Base-by-base conservation (phyloP, 2,329 filamentous ascomycete genomes). In the Aspergillus intermedius region DNA sequence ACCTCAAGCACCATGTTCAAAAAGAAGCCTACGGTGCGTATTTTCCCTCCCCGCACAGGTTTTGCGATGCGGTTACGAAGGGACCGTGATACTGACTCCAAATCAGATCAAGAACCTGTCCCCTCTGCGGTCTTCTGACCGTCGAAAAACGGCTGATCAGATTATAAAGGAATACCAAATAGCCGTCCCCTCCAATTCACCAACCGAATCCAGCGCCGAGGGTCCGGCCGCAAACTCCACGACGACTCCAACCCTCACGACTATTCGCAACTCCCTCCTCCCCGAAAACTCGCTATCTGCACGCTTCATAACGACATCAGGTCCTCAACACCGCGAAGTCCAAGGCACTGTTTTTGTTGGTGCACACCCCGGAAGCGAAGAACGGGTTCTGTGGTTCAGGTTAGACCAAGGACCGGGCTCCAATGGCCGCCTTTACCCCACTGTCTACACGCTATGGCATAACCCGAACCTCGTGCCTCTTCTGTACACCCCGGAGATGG, bases 381-480 rank as follows among this genome's bases (percentile, higher is more conserved):
- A 79, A 55, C 70, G 83, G 22, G 74, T 84, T 49, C 63, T 86
- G 30, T 87, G 83, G 83, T 79, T 83, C 52, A 80, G 79, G 63
- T 67, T 81, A 21, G 79, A 79, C 47, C 80, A 82, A 52, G 74
- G 70, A 28, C 68, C 66, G 7, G 69, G 66, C 2, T 62, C 67
- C 0, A 67, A 72, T 53, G 64, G 66, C 45, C 65, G 66, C 30
- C 54, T 74, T 10, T 74, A 73, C 49, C 72, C 72, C 4, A 71
- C 74, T 42, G 81, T 86, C 2, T 86, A 86, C 61, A 84, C 83
- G 1, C 66, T 86, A 50, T 87, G 83, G 83, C 74, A 77, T 49
- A 81, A 84, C 56, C 74, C 82, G 3, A 71, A 73, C 25, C 68
- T 87, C 12, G 68, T 85, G 0, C 81, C 83, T 0, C 64, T 87